Evolutionary conservation across 2,329 filamentous ascomycete species (phyloP).

Genomic region (Fusarium xyrophilum): DNA sequence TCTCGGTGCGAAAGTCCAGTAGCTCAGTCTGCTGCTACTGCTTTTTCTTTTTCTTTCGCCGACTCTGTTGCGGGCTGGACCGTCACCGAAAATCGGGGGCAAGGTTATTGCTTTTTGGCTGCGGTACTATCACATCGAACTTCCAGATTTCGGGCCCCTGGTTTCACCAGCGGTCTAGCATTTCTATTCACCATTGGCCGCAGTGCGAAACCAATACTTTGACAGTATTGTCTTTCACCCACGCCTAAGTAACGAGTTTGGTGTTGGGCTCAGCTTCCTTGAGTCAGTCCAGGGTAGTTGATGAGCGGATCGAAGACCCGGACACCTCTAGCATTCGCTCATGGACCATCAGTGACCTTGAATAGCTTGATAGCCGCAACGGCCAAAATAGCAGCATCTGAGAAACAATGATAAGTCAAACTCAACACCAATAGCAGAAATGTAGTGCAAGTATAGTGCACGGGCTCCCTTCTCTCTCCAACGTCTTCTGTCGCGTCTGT

Average conservation of each 20-base stretch:
- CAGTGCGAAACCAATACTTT: conserved; percentile 19
- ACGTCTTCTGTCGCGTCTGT: conserved; percentile 3
- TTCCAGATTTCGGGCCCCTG: not conserved
- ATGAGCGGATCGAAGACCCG: not conserved
- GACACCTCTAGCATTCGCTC: not conserved
- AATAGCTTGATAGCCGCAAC: not conserved
- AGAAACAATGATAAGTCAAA: not conserved
- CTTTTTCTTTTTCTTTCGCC: conserved; percentile 31
- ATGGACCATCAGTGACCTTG: not conserved
- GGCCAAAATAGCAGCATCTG: not conserved
- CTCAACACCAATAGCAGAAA: not conserved
- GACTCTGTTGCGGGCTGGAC: conserved; percentile 1
- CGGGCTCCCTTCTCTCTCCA: not conserved
- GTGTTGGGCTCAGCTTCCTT: not conserved
- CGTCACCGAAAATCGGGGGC: not conserved
- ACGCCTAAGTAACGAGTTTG: conserved; percentile 2
- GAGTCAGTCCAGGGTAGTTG: conserved; percentile 9
- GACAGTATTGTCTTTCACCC: not conserved
- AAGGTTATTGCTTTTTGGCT: not conserved
- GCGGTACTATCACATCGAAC: not conserved
- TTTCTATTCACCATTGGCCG: conserved; percentile 16
- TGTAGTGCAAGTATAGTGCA: not conserved
- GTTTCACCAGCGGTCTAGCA: conserved; percentile 21
- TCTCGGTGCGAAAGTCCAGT: not conserved
- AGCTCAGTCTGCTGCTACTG: not conserved